These are phyloP conservation scores for Fagopyrum homotropicum DNA, from an alignment of 148 eudicot genomes.

Conservation along the genomic window DNA sequence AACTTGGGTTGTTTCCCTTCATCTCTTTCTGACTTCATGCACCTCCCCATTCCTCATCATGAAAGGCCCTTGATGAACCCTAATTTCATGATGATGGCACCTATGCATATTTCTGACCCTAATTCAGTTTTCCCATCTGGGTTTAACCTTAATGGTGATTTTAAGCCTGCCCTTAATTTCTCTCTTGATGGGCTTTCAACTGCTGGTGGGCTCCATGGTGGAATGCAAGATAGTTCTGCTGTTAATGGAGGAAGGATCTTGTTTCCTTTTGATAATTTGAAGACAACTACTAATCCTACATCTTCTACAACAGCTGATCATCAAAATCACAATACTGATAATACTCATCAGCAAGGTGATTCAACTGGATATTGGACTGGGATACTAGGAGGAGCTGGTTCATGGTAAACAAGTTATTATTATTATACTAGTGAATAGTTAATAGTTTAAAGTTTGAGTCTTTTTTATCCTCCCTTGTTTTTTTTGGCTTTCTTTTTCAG, in stretches of 20 bases:
- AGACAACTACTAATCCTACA: constrained; percentile 3
- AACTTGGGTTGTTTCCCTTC: constrained; percentile 39
- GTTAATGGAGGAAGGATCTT: constrained; percentile 19
- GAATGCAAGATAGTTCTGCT: constrained; percentile 13
- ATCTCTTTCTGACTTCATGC: constrained; percentile 18
- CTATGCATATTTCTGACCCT: constrained; percentile 12
- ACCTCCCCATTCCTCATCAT: constrained; percentile 4
- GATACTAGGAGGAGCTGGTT: constrained; percentile 34
- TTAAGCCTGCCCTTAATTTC: constrained; percentile 20
- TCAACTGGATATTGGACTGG: constrained; percentile 43
- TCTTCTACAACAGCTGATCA: neutral
- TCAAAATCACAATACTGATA: constrained; percentile 1
- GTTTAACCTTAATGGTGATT: constrained; percentile 17
- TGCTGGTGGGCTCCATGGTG: constrained; percentile 17
- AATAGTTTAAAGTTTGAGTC: neutral
- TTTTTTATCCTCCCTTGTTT: neutral
- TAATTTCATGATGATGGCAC: constrained; percentile 6
- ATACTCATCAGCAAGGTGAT: constrained; percentile 21
- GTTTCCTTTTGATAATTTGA: constrained; percentile 42
- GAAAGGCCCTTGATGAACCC: constrained; percentile 10
- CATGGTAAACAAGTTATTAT: constrained; percentile 23
- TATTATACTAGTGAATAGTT: neutral
- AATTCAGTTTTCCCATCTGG: constrained; percentile 14
- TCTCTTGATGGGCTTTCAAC: constrained; percentile 29
- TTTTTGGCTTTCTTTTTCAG: constrained; percentile 1